phyloP scores from a whole-genome alignment of 805 yeast species.

The Candida verbasci region DNA sequence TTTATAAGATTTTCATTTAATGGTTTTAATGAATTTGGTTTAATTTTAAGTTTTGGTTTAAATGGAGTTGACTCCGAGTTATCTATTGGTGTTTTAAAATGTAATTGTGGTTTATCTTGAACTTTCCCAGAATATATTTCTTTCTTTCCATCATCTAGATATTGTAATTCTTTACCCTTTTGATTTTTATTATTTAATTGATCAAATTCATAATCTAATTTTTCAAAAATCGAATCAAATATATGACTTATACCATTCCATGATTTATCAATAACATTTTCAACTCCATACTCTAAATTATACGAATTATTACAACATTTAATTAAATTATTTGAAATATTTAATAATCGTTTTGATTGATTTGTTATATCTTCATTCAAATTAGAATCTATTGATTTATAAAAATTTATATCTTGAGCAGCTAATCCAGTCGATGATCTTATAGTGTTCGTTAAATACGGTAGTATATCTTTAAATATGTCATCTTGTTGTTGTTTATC shows the following conservation, averaged over 20 bases:
- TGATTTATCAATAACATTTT: conserved; percentile 37
- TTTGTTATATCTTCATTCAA: conserved; percentile 36
- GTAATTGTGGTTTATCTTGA: conserved; percentile 59
- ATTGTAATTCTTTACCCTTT: conserved; percentile 10
- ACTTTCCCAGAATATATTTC: background rate
- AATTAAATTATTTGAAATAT: conserved; percentile 44
- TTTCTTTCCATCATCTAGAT: conserved; percentile 8
- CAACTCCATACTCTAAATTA: conserved; percentile 31
- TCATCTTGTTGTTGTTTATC: too few species aligned
- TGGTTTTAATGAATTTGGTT: conserved; percentile 65
- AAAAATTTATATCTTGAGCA: conserved; percentile 77
- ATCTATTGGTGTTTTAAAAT: conserved; percentile 57
- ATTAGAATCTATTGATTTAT: conserved; percentile 53
- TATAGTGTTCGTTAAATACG: conserved; percentile 52
- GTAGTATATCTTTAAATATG: conserved; percentile 22
- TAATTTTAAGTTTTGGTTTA: conserved; percentile 62
- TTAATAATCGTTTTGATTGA: conserved; percentile 40
- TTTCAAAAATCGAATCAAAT: conserved; percentile 72
- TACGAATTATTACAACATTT: conserved; percentile 8
- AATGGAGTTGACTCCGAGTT: conserved; percentile 71
- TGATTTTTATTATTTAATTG: conserved; percentile 27
- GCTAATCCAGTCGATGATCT: conserved; percentile 68
- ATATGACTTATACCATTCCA: conserved; percentile 64
- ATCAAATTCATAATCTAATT: conserved; percentile 67
- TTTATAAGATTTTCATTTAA: conserved; percentile 41